phyloP scores from a whole-genome alignment of 441 rosid genomes.

The Erodium moschatum region DNA sequence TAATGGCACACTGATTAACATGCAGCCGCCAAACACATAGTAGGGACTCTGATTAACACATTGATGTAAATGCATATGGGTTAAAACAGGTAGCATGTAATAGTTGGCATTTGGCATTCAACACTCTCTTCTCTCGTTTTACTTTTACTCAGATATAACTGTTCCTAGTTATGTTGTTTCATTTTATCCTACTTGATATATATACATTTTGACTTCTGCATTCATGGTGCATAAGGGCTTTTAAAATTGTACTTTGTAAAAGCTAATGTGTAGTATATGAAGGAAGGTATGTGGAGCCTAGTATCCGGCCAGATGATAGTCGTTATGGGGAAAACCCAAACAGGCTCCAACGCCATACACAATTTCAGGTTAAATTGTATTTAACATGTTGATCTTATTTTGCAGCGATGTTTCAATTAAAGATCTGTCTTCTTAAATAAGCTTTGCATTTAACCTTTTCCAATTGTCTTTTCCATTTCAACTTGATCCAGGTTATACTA shows the following conservation, averaged over 20 bases:
- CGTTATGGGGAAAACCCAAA: conserved; percentile 97
- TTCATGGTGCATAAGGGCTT: conserved; percentile 1
- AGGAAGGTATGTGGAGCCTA: conserved; percentile 76
- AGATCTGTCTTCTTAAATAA: conserved; percentile 3
- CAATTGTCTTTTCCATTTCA: conserved; percentile 4
- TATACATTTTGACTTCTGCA: background rate
- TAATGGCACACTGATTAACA: background rate
- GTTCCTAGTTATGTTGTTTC: background rate
- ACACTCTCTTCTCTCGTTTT: background rate
- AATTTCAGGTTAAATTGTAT: conserved; percentile 57
- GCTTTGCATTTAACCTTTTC: conserved; percentile 4
- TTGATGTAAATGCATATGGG: background rate
- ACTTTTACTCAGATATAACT: background rate
- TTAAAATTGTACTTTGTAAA: conserved; percentile 6
- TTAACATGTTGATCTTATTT: conserved; percentile 10
- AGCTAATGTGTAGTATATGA: conserved; percentile 23
- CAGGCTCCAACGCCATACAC: conserved; percentile 94
- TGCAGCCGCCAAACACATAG: background rate
- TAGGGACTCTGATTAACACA: background rate
- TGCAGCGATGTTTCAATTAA: background rate
- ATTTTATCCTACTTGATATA: background rate
- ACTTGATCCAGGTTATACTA: conserved; percentile 59
- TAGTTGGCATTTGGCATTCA: background rate
- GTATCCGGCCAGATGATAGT: conserved; percentile 93
- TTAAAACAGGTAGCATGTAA: background rate